These are phyloP conservation scores for Chimonanthus praecox DNA, from an alignment of 164 flowering plant species.

Conservation along the genomic window DNA sequence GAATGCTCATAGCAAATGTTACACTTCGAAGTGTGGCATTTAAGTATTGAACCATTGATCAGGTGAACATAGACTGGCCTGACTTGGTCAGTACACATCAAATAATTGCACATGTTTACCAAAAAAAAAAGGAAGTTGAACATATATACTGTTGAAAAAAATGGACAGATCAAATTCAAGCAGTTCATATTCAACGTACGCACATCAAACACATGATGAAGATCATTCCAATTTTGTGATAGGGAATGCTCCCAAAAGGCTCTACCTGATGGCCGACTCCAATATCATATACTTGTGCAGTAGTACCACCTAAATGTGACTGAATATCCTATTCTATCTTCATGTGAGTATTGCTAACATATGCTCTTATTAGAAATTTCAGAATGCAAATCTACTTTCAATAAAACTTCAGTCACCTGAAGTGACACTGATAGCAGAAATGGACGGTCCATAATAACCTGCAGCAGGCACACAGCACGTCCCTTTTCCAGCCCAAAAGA, in stretches of 20 bases:
- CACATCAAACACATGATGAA: neutral
- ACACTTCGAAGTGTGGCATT: conserved; percentile 17
- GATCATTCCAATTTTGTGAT: neutral
- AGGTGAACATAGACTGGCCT: conserved; percentile 36
- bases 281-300: too few species aligned
- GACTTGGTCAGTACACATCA: conserved; percentile 70
- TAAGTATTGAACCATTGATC: neutral
- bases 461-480: conserved; percentile 77
- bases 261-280: neutral
- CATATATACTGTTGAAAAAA: too few species aligned
- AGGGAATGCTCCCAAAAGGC: neutral
- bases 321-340: neutral
- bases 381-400: neutral
- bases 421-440: conserved; percentile 76
- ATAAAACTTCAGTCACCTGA: conserved; percentile 36
- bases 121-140: conserved; percentile 14
- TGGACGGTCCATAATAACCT: conserved; percentile 76
- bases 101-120: conserved; percentile 84
- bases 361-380: neutral
- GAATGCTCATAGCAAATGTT: neutral
- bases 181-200: neutral
- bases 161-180: neutral
- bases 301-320: too few species aligned
- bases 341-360: conserved; percentile 6
- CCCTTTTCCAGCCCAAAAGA: conserved; percentile 98